Base-by-base conservation (phyloP, 495 filamentous ascomycete genomes). In the Sphaerosporella brunnea region DNA sequence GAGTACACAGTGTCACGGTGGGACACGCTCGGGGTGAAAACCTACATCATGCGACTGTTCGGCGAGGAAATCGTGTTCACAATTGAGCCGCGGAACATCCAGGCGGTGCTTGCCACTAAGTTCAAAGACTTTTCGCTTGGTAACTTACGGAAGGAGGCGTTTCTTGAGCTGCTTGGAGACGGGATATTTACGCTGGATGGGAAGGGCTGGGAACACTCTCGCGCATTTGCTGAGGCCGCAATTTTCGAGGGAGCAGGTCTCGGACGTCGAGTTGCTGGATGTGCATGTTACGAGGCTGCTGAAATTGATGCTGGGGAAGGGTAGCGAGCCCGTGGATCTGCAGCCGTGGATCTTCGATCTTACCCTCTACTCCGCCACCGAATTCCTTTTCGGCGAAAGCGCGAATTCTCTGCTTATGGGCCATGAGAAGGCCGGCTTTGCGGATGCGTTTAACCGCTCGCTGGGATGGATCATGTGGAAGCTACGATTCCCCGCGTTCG, bases 71-170 rank as follows among this genome's bases (percentile, higher is more conserved):
- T 35, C 9, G 21, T 36, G 5, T 20, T 20, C 3, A 80, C 78
- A 1, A 63, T 60, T 18, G 79, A 82, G 36, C 84, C 82, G 0
- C 78, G 87, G 56, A 94, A 92, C 62, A 71, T 96, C 62, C 74
- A 80, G 48, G 58, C 69, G 2, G 65, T 84, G 1, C 67, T 84
- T 0, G 69, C 73, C 2, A 69, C 68, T 3, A 66, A 75, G 4
- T 74, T 78, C 51, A 65, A 67, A 25, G 74, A 80, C 51, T 87
- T 72, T 61, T 65, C 66, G 10, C 56, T 84, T 1, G 75, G 73
- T 1, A 55, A 65, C 11, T 30, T 61, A 11, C 66, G 78, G 13
- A 52, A 64, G 8, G 58, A 62, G 0, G 64, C 58, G 24, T 70
- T 79, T 60, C 60, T 51, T 19, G 74, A 74, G 0, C 53, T 84